Percentiles rank a stretch among this genome's conserved stretches.
Evolutionary conservation across 2,329 filamentous ascomycete genomes (phyloP).

Genomic region (Colletotrichum tropicale): DNA sequence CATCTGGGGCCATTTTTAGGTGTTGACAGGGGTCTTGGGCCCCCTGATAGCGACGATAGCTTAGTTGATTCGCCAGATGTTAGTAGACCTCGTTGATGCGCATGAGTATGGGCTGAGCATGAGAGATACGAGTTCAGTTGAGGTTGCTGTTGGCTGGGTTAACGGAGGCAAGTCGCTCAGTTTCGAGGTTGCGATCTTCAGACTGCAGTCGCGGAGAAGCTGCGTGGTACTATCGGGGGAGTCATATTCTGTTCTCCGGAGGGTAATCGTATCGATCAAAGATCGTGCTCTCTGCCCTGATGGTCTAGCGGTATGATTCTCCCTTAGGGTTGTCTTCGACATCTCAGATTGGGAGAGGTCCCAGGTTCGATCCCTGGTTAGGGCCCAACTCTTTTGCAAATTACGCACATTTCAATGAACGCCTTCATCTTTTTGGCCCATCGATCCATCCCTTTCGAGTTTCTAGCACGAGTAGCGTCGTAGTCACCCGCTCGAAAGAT

Average conservation of each 20-base stretch:
- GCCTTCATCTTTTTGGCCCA: too few relatives aligned
- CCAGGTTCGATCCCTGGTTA: slow-evolving; percentile 20
- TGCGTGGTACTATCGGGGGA: rapidly evolving
- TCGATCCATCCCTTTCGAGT: too few relatives aligned
- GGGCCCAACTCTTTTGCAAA: not conserved
- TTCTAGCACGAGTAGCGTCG: too few relatives aligned
- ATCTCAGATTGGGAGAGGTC: not conserved
- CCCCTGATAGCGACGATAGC: not conserved
- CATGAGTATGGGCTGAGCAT: not conserved
- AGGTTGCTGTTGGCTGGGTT: not conserved
- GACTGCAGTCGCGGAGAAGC: not conserved
- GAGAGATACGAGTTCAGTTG: not conserved
- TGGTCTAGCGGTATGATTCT: slow-evolving; percentile 21
- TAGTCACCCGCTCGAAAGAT: too few relatives aligned
- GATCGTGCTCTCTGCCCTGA: not conserved
- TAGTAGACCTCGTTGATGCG: not conserved
- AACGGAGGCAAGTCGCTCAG: not conserved
- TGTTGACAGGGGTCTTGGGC: slow-evolving; percentile 2
- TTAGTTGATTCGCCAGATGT: not conserved
- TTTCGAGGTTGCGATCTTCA: not conserved
- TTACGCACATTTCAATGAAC: too few relatives aligned
- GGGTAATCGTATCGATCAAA: rapidly evolving
- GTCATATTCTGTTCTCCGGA: rapidly evolving
- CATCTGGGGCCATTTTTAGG: not conserved
- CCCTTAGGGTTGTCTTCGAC: not conserved